Evolutionary conservation across 805 yeast genomes (phyloP).

Genomic region (Ogataea ramenticola): DNA sequence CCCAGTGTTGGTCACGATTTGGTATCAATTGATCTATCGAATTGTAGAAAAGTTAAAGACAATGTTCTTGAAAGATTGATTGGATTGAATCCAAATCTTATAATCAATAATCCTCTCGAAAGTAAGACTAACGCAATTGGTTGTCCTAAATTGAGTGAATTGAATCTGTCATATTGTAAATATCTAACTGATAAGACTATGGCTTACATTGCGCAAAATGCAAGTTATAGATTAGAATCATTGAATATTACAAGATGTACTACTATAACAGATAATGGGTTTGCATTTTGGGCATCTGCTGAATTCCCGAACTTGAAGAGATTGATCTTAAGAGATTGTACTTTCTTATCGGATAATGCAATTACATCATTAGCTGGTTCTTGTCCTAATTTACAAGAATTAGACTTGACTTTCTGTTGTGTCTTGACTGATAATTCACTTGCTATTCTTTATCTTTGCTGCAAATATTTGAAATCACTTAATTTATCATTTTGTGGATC

Average conservation of each 20-base stretch:
- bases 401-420: conserved; percentile 70
- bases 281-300: conserved; percentile 53
- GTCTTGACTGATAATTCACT: conserved; percentile 63
- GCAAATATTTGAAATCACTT: conserved; percentile 43
- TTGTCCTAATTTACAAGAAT: conserved; percentile 46
- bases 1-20: conserved; percentile 55
- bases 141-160: conserved; percentile 46
- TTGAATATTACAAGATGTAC: conserved; percentile 70
- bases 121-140: conserved; percentile 31
- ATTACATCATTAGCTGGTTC: conserved; percentile 55
- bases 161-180: conserved; percentile 69
- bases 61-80: conserved; percentile 63
- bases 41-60: conserved; percentile 69
- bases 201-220: conserved; percentile 53
- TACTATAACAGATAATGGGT: conserved; percentile 70
- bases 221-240: conserved; percentile 45
- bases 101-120: not conserved
- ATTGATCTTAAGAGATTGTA: conserved; percentile 62
- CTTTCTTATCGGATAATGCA: conserved; percentile 61
- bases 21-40: conserved; percentile 57
- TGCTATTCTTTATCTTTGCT: conserved; percentile 61
- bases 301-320: conserved; percentile 46
- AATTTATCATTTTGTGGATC: conserved; percentile 72
- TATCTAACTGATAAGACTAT: conserved; percentile 63
- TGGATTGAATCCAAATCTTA: conserved; percentile 36